A percentile compares a stretch with the other conserved stretches of the same genome.
Evolutionary conservation across 2,329 filamentous ascomycete genomes (phyloP).

Genomic region (Fusarium anguioides): DNA sequence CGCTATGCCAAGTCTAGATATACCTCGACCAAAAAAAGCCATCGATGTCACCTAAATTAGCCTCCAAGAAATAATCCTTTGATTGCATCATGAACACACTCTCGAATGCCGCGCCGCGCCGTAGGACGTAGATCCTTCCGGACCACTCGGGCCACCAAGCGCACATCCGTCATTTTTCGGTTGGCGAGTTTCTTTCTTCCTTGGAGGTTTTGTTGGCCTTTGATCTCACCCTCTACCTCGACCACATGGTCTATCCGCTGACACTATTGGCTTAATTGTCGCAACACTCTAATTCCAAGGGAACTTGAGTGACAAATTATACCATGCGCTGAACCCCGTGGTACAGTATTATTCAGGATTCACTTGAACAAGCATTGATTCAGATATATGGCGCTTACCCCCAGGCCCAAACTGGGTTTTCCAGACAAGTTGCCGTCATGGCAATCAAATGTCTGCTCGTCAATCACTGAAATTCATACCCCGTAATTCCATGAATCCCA

Average conservation of each 20-base stretch:
- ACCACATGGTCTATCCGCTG: slow-evolving; percentile 40
- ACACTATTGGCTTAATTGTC: slow-evolving; percentile 36
- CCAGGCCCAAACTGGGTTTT: neutral
- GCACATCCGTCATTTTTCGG: slow-evolving; percentile 17
- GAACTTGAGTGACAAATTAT: neutral
- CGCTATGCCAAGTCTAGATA: neutral
- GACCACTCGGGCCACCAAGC: slow-evolving; percentile 21
- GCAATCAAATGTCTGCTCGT: neutral
- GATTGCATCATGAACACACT: slow-evolving; percentile 16
- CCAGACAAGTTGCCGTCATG: neutral
- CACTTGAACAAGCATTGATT: neutral
- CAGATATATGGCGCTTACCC: neutral
- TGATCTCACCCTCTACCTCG: slow-evolving; percentile 37
- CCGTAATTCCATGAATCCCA: neutral
- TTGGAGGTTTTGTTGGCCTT: slow-evolving; percentile 7
- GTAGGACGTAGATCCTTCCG: slow-evolving; percentile 15
- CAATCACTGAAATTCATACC: neutral
- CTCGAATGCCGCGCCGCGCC: slow-evolving; percentile 1
- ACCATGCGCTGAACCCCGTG: neutral
- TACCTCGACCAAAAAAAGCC: neutral
- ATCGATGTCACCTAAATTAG: neutral
- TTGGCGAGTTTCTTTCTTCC: neutral
- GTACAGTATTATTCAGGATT: neutral
- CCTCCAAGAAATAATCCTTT: neutral
- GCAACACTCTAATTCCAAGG: slow-evolving; percentile 1